A percentile compares a stretch with the other conserved stretches of the same genome.
Conservation (phyloP, 2,329 filamentous ascomycete species). For the Ceratocystis variospora region DNA sequence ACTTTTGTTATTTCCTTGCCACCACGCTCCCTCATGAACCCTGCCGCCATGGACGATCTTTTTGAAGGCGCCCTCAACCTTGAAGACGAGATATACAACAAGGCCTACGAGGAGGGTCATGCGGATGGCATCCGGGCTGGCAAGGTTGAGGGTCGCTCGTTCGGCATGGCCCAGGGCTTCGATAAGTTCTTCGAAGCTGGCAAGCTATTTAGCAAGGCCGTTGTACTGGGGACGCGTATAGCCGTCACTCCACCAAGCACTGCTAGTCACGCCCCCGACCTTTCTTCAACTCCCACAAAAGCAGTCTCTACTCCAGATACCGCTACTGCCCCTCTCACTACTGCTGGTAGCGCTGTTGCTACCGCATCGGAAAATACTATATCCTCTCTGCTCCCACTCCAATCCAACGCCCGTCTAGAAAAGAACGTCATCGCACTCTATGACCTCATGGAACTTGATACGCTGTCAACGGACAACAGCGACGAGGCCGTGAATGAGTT, state of each 20-base stretch:
- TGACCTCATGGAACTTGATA: conserved; percentile 64
- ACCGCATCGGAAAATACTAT: not conserved
- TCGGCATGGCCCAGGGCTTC: conserved; percentile 85
- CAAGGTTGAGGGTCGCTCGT: conserved; percentile 72
- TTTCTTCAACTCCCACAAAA: not conserved
- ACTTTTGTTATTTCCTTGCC: not conserved
- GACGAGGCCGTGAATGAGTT: conserved; percentile 86
- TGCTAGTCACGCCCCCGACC: not conserved
- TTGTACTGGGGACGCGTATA: conserved; percentile 71
- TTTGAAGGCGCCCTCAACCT: conserved; percentile 46
- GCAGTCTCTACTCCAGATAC: not conserved
- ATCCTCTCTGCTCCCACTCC: conserved; percentile 30
- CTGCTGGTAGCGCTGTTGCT: not conserved
- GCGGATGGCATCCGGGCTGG: conserved; percentile 66
- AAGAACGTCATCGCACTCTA: conserved; percentile 67
- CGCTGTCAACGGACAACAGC: conserved; percentile 64
- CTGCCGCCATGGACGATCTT: conserved; percentile 30
- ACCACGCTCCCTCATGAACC: not conserved
- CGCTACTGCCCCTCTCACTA: not conserved
- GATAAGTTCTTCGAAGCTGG: conserved; percentile 82
- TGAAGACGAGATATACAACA: conserved; percentile 60
- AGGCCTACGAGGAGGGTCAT: conserved; percentile 64
- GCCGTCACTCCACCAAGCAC: conserved; percentile 20
- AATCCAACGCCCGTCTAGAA: conserved; percentile 50
- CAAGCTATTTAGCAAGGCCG: conserved; percentile 58